Conservation (phyloP, 2,329 filamentous ascomycete genomes). For the Verticillium isaacii region DNA sequence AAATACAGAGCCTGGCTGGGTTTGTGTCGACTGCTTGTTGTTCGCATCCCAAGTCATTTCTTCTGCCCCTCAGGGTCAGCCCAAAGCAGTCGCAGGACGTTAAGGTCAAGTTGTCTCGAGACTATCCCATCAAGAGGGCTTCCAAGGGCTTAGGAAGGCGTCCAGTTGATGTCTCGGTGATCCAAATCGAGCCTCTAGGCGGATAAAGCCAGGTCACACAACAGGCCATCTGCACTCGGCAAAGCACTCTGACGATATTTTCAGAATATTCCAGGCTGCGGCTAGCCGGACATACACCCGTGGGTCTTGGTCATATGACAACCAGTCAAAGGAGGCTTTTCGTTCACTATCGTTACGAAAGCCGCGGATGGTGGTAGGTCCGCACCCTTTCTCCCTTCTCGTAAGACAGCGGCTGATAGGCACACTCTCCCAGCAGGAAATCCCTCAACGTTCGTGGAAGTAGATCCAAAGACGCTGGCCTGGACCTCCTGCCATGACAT, state of each 20-base stretch:
- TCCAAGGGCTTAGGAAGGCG: neutral
- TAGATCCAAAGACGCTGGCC: neutral
- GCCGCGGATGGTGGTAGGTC: neutral
- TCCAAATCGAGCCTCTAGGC: neutral
- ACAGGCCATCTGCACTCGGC: neutral
- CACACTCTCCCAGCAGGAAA: neutral
- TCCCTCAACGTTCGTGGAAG: neutral
- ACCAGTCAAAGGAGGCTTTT: neutral
- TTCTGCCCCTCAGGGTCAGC: too few species aligned
- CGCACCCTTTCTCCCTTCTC: neutral
- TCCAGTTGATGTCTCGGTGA: too few species aligned
- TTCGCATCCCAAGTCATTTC: too few species aligned
- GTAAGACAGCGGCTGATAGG: neutral
- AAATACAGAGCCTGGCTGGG: too few species aligned
- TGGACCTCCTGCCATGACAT: neutral
- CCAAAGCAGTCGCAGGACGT: too few species aligned
- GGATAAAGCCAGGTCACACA: neutral
- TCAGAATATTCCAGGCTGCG: too few species aligned
- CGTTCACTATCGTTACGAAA: neutral
- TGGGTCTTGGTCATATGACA: neutral
- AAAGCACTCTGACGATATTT: too few species aligned
- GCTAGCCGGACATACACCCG: neutral
- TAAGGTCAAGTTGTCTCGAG: too few species aligned
- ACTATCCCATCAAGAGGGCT: neutral
- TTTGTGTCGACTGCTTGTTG: too few species aligned